These are phyloP conservation scores for Peterozyma toletana DNA, from an alignment of 805 yeast species.

Conservation along the genomic window DNA sequence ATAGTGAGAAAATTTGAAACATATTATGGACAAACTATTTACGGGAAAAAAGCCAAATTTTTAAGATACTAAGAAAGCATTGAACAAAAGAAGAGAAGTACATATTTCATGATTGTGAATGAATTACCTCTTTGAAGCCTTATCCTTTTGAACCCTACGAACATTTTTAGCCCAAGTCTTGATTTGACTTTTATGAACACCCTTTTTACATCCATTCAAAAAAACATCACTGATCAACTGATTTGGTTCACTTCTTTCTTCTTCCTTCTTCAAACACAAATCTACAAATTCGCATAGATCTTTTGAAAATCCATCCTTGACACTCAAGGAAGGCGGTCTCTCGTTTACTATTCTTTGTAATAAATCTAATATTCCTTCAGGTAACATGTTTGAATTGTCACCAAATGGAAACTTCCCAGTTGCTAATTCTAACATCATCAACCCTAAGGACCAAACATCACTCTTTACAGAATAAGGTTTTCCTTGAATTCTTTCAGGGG, in stretches of 20 bases:
- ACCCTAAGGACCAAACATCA: slow-evolving; percentile 95
- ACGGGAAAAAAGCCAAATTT: too few species aligned
- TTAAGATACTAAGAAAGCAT: too few species aligned
- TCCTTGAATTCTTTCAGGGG: slow-evolving; percentile 97
- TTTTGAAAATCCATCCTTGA: slow-evolving; percentile 36
- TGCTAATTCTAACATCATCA: slow-evolving; percentile 83
- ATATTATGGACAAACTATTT: too few species aligned
- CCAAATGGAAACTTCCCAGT: slow-evolving; percentile 78
- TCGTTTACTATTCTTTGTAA: slow-evolving; percentile 92
- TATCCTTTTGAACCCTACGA: slow-evolving; percentile 27
- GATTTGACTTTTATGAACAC: slow-evolving; percentile 18
- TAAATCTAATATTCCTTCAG: slow-evolving; percentile 85
- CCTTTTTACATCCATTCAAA: slow-evolving; percentile 13
- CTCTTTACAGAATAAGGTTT: slow-evolving; percentile 89
- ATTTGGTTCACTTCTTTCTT: slow-evolving; percentile 66
- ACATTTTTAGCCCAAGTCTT: slow-evolving; percentile 30
- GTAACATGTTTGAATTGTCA: slow-evolving; percentile 33
- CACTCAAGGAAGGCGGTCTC: slow-evolving; percentile 65
- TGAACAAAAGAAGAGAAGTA: too few species aligned
- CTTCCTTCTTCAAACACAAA: slow-evolving; percentile 68
- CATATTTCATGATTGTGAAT: too few species aligned
- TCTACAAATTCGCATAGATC: slow-evolving; percentile 63
- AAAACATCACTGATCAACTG: slow-evolving; percentile 45
- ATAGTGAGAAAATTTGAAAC: too few species aligned
- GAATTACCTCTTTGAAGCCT: slow-evolving; percentile 2